Base-by-base conservation (phyloP, 2,329 filamentous ascomycete species). In the Xylariaceae sp. region DNA sequence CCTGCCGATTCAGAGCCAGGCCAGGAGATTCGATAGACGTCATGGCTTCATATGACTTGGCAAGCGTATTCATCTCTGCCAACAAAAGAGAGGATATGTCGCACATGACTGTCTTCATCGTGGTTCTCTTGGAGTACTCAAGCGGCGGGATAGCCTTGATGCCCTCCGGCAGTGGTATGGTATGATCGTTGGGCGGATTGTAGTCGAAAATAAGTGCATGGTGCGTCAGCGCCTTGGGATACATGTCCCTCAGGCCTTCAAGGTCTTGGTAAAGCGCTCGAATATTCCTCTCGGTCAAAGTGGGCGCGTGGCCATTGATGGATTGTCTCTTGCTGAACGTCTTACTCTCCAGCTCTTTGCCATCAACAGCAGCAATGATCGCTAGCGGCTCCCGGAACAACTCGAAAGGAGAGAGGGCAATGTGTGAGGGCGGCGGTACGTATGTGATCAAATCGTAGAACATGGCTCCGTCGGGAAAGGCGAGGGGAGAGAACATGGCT, bases 401-500 rank as follows among this genome's bases (percentile, higher is more conserved):
- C 73, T 99, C 94, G 77, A 97, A 97, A 0, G 94, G 92, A 44
- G 88, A 88, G 47, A 96, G 77, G 17, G 90, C 83, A 49, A 90
- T 79, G 71, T 96, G 90, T 37, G 90, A 90, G 37, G 86, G 82
- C n/a, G 89, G 86, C 23, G 91, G 88, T 57, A 88, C 80, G 69
- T 91, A 88, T 62, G 89, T 91, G 59, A 89, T 87, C 63, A 97
- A 82, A 72, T 96, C 89, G 80, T 94, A 97, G 68, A 97, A 82
- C 62, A 97, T 88, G 69, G 87, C 86, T 62, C 93, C 93, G 66
- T 87, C 84, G 9, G 91, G 92, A 73, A 94, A 96, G 11, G 89
- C 90, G 69, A 94, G 78, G 47, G 93, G 93, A 60, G 91, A 96
- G 76, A 97, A 97, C 87, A 94, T 92, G 75, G 91, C 92, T 96